phyloP scores from a whole-genome alignment of 2,329 filamentous ascomycete genomes.

The Zasmidium citrigriseum region DNA sequence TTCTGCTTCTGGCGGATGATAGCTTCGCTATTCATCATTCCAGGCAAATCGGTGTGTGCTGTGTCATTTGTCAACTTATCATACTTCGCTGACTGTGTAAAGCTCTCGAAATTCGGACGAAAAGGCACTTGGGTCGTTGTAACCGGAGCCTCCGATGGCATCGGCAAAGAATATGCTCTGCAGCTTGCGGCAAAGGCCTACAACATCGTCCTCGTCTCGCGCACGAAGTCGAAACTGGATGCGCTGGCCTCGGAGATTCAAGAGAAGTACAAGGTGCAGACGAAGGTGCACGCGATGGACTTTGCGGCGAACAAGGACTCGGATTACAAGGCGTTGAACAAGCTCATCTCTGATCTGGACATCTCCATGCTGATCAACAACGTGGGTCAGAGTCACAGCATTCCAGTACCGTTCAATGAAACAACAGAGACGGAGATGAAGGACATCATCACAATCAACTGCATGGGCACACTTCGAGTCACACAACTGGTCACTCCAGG shows the following conservation, averaged over 20 bases:
- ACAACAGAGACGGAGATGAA: constrained; percentile 78
- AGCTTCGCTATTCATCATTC: constrained; percentile 51
- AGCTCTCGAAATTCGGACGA: constrained; percentile 88
- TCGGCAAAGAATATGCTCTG: constrained; percentile 92
- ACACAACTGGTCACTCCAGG: constrained; percentile 83
- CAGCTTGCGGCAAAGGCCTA: constrained; percentile 90
- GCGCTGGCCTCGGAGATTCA: constrained; percentile 74
- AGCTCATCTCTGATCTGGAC: constrained; percentile 66
- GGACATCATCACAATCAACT: constrained; percentile 95
- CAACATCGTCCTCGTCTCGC: constrained; percentile 92
- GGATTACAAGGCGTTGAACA: constrained; percentile 75
- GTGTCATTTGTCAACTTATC: not conserved
- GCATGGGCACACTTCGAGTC: constrained; percentile 81
- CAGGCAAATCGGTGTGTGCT: constrained; percentile 46
- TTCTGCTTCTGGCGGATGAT: constrained; percentile 50
- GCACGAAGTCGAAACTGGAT: constrained; percentile 89
- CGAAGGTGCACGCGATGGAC: constrained; percentile 87
- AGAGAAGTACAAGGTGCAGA: constrained; percentile 68
- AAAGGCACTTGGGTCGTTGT: constrained; percentile 93
- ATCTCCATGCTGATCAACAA: constrained; percentile 93
- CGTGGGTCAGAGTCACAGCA: constrained; percentile 89
- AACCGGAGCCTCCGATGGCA: constrained; percentile 92
- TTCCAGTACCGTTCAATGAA: constrained; percentile 84
- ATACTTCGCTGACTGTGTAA: constrained; percentile 2
- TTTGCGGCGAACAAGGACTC: constrained; percentile 76